A percentile compares a stretch with the other conserved stretches of the same genome.
These are phyloP conservation scores for Fusarium mundagurra DNA, from an alignment of 2,329 filamentous ascomycete genomes.

Conservation along the genomic window DNA sequence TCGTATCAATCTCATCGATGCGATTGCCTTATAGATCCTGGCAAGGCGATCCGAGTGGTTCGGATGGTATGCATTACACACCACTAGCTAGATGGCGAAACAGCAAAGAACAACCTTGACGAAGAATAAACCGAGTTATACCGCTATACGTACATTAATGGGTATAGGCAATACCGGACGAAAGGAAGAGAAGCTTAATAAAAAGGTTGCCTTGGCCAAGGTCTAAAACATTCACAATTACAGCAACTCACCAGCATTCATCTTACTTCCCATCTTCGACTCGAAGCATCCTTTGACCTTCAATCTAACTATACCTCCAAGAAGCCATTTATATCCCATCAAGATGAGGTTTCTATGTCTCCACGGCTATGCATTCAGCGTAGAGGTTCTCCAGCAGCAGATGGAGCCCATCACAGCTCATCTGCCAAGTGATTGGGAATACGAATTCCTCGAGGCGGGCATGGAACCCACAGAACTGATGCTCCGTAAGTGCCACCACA, in stretches of 20 bases:
- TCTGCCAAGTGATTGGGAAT: neutral
- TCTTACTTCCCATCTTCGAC: neutral
- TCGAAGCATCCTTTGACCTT: neutral
- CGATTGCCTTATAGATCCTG: neutral
- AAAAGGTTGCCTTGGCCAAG: neutral
- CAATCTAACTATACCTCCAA: neutral
- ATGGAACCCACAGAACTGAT: neutral
- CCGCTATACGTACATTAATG: rapidly evolving
- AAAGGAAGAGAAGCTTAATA: neutral
- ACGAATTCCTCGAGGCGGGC: neutral
- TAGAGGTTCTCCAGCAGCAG: neutral
- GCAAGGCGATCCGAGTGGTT: neutral
- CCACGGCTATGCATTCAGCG: neutral
- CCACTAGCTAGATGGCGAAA: neutral
- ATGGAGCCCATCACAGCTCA: neutral
- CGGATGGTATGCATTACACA: neutral
- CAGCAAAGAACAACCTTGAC: rapidly evolving
- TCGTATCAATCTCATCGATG: neutral
- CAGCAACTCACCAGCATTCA: neutral
- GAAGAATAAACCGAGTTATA: neutral
- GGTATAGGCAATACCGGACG: neutral
- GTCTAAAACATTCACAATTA: neutral
- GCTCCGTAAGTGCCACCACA: neutral
- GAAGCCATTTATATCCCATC: rapidly evolving
- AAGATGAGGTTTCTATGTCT: neutral